Conservation (phyloP, 306 rosid genomes). For the Casuarina equisetifolia region DNA sequence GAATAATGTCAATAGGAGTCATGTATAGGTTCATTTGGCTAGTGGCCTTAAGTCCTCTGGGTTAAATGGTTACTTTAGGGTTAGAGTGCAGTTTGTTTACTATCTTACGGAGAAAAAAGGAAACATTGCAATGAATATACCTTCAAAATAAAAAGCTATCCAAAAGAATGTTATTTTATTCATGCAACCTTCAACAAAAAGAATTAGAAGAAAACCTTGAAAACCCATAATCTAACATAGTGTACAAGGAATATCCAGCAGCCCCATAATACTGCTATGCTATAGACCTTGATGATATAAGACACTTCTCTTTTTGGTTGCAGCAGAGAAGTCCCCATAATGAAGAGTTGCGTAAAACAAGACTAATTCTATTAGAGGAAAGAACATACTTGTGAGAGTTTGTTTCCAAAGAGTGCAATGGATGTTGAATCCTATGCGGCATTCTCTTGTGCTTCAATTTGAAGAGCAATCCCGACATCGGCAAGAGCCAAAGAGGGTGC, state of each 20-base stretch:
- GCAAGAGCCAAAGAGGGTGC: constrained; percentile 97
- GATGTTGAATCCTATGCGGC: constrained; percentile 98
- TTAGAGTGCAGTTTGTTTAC: background rate
- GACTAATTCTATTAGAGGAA: constrained; percentile 23
- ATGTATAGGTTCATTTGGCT: background rate
- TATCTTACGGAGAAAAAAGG: background rate
- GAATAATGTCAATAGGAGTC: background rate
- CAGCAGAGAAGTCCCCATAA: background rate
- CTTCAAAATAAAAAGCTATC: background rate
- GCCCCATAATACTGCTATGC: background rate
- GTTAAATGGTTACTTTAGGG: background rate
- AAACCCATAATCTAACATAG: background rate
- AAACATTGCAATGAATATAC: background rate
- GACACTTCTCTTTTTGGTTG: background rate
- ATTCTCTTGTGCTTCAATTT: constrained; percentile 82
- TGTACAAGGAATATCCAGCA: background rate
- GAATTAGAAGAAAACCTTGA: background rate
- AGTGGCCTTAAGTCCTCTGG: background rate
- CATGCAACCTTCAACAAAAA: background rate
- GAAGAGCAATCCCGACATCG: constrained; percentile 94
- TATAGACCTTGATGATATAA: background rate
- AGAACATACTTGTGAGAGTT: constrained; percentile 74
- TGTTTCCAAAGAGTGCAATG: constrained; percentile 87
- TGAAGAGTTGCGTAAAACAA: constrained; percentile 13
- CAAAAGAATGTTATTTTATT: too few relatives aligned